Evolutionary conservation across 1,284 basidiomycete genomes (phyloP).

Genomic region (Neolentinus lepideus): DNA sequence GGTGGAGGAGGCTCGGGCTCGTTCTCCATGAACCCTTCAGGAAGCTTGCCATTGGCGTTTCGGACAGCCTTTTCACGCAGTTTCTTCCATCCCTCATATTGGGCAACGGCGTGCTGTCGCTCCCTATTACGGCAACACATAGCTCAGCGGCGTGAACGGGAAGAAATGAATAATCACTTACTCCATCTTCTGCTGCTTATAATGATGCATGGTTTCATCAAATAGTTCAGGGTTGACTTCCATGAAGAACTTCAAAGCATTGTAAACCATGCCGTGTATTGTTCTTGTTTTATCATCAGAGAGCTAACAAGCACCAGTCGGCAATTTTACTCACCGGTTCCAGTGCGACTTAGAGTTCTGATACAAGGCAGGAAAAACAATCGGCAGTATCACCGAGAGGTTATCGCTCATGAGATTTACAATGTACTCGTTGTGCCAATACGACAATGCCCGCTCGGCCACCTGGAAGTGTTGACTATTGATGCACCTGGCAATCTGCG

Average conservation of each 20-base stretch:
- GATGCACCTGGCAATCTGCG: conserved; percentile 94
- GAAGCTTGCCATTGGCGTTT: conserved; percentile 64
- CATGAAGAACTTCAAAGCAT: conserved; percentile 98
- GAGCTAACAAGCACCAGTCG: conserved; percentile 1
- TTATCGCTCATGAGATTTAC: conserved; percentile 99
- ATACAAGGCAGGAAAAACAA: conserved; percentile 97
- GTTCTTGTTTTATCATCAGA: conserved; percentile 49
- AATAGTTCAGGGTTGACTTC: conserved; percentile 97
- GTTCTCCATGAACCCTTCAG: conserved; percentile 55
- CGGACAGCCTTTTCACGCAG: conserved; percentile 67
- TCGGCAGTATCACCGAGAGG: conserved; percentile 82
- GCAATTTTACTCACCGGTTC: conserved; percentile 72
- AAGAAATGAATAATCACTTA: conserved; percentile 32
- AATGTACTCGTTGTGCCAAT: conserved; percentile 99
- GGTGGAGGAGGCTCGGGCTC: conserved; percentile 69
- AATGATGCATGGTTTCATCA: conserved; percentile 91
- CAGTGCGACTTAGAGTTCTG: conserved; percentile 97
- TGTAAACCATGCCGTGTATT: conserved; percentile 99
- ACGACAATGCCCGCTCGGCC: conserved; percentile 88
- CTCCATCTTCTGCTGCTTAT: conserved; percentile 85
- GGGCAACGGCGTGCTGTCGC: conserved; percentile 70
- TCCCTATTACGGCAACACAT: conserved; percentile 56
- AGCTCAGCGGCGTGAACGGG: conserved; percentile 9
- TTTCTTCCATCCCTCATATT: conserved; percentile 82
- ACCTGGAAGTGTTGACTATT: conserved; percentile 99